Evolutionary conservation across 169 alveolate species (phyloP).

Genomic region (Eimeria praecox): DNA sequence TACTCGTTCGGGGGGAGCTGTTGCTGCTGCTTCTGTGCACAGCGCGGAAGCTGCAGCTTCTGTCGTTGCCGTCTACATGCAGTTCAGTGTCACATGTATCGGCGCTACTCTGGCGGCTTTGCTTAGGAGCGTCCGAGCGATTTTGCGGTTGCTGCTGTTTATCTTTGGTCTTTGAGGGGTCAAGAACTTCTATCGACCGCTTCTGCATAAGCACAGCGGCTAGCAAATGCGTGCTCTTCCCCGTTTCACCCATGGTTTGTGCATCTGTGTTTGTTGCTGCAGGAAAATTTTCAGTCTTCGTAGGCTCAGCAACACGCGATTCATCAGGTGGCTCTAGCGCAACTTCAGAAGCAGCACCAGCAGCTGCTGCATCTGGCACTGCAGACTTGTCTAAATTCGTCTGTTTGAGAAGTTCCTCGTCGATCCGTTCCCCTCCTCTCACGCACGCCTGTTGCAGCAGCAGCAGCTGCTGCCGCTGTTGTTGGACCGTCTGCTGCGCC

Average conservation of each 20-base stretch:
- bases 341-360: slow-evolving; percentile 4
- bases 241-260: background rate
- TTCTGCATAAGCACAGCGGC: slow-evolving; percentile 14
- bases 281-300: background rate
- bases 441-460: slow-evolving; percentile 48
- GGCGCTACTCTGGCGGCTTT: slow-evolving; percentile 63
- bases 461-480: slow-evolving; percentile 37
- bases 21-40: slow-evolving; percentile 27
- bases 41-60: slow-evolving; percentile 41
- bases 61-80: slow-evolving; percentile 1
- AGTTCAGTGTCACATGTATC: slow-evolving; percentile 44
- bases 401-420: slow-evolving; percentile 1
- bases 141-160: background rate
- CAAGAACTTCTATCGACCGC: background rate
- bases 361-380: background rate
- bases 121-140: background rate
- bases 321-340: background rate
- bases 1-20: slow-evolving; percentile 39
- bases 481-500: slow-evolving; percentile 51
- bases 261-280: background rate
- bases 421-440: slow-evolving; percentile 26
- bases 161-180: background rate
- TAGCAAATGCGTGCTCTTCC: background rate
- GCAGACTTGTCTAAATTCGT: background rate
- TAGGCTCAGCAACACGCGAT: background rate